Conservation (phyloP, 352 stramenopile genomes). For the Phytophthora syringae region DNA sequence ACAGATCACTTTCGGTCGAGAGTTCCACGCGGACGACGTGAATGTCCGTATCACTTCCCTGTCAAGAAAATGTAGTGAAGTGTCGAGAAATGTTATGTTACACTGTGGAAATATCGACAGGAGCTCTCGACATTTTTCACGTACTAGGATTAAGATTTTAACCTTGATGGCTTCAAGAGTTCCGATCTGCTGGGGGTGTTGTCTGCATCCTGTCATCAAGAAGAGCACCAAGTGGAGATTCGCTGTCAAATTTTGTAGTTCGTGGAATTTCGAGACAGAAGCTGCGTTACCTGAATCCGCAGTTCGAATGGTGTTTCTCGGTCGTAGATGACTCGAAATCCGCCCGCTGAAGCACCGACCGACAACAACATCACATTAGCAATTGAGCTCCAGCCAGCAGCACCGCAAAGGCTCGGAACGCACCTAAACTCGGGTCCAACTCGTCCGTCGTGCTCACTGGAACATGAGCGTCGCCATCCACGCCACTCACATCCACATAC, state of each 20-base stretch:
- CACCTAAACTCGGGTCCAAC: conserved; percentile 83
- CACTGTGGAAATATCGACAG: too few relatives aligned
- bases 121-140: not conserved
- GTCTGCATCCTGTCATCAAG: conserved; percentile 60
- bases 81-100: not conserved
- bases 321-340: conserved; percentile 92
- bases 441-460: conserved; percentile 63
- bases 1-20: conserved; percentile 93
- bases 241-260: too few relatives aligned
- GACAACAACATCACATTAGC: not conserved
- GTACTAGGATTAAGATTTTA: conserved; percentile 92
- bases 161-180: conserved; percentile 95
- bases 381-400: not conserved
- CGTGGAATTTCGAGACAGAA: too few relatives aligned
- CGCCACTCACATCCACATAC: conserved; percentile 38
- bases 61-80: not conserved
- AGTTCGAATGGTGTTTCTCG: conserved; percentile 92
- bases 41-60: conserved; percentile 88
- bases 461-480: conserved; percentile 45
- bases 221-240: not conserved
- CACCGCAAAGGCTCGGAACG: not conserved
- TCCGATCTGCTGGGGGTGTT: conserved; percentile 90
- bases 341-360: conserved; percentile 50
- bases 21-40: conserved; percentile 91
- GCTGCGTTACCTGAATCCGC: conserved; percentile 74